phyloP scores from a whole-genome alignment of 179 eudicot genomes.

The Corrigiola litoralis region DNA sequence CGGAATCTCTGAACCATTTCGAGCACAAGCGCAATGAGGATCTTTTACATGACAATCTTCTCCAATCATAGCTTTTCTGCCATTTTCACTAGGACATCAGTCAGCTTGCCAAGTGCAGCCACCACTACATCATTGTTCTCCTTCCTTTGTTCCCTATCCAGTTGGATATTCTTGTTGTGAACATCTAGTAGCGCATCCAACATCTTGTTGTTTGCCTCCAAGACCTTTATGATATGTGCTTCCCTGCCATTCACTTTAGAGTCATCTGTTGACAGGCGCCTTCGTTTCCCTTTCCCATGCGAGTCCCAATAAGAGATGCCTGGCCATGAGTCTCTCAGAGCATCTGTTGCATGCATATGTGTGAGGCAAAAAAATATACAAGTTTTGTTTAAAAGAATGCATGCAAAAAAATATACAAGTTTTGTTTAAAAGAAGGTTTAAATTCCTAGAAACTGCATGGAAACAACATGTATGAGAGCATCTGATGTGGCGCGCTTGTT shows the following conservation, averaged over 20 bases:
- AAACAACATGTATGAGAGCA: too few species aligned
- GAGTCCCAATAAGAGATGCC: constrained; percentile 27
- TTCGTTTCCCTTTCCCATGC: constrained; percentile 40
- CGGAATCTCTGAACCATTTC: too few species aligned
- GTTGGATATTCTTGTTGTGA: constrained; percentile 33
- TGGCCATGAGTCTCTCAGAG: constrained; percentile 24
- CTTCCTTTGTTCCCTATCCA: constrained; percentile 47
- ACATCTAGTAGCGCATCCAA: constrained; percentile 37
- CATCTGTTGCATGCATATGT: constrained; percentile 23
- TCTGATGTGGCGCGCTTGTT: too few species aligned
- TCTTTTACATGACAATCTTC: not conserved
- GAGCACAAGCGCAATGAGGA: too few species aligned
- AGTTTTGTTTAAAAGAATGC: too few species aligned
- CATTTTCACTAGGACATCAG: constrained; percentile 38
- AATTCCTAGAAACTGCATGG: too few species aligned
- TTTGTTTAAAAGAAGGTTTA: too few species aligned
- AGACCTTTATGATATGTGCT: constrained; percentile 25
- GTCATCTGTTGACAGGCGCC: constrained; percentile 33
- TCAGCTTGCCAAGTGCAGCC: constrained; percentile 45
- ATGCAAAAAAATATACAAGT: too few species aligned
- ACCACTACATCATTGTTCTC: constrained; percentile 38
- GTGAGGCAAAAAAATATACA: too few species aligned
- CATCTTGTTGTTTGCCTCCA: constrained; percentile 37
- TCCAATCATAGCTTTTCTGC: constrained; percentile 43
- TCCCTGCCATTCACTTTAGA: constrained; percentile 15